Percentiles rank a stretch among this genome's conserved stretches.
phyloP scores from a whole-genome alignment of 2,329 filamentous ascomycete genomes.

The Dothideomycetes sp. region DNA sequence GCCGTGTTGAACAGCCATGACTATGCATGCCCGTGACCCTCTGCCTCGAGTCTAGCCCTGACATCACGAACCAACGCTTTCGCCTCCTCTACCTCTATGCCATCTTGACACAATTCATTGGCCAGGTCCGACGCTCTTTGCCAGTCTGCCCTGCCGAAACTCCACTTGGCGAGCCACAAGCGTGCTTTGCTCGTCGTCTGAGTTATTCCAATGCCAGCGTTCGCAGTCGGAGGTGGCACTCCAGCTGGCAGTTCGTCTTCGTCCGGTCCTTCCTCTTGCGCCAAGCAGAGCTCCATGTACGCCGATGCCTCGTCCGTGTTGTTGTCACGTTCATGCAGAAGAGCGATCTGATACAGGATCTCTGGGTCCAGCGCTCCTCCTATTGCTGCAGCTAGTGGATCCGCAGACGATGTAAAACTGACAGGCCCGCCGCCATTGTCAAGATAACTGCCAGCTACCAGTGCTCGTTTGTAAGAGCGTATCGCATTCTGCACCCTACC shows the following conservation, averaged over 20 bases:
- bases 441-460: slow-evolving; percentile 81
- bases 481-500: slow-evolving; percentile 81
- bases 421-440: slow-evolving; percentile 51
- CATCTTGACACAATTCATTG: slow-evolving; percentile 88
- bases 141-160: slow-evolving; percentile 68
- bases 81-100: slow-evolving; percentile 91
- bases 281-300: slow-evolving; percentile 93
- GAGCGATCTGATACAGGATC: slow-evolving; percentile 79
- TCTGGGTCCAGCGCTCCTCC: slow-evolving; percentile 71
- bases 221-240: slow-evolving; percentile 23
- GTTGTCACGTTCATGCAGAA: slow-evolving; percentile 73
- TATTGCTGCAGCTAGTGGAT: slow-evolving; percentile 38
- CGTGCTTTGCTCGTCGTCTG: slow-evolving; percentile 84
- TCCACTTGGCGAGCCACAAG: slow-evolving; percentile 83
- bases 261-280: slow-evolving; percentile 70
- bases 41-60: slow-evolving; percentile 58
- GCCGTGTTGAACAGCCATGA: neutral
- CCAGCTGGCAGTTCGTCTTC: slow-evolving; percentile 25
- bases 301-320: slow-evolving; percentile 72
- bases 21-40: slow-evolving; percentile 5
- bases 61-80: slow-evolving; percentile 87
- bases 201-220: slow-evolving; percentile 68
- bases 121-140: slow-evolving; percentile 69
- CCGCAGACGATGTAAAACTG: slow-evolving; percentile 39
- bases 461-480: slow-evolving; percentile 84